Evolutionary conservation across 75 land plant genomes (phyloP).

Genomic region (Adiantum capillusveneris): DNA sequence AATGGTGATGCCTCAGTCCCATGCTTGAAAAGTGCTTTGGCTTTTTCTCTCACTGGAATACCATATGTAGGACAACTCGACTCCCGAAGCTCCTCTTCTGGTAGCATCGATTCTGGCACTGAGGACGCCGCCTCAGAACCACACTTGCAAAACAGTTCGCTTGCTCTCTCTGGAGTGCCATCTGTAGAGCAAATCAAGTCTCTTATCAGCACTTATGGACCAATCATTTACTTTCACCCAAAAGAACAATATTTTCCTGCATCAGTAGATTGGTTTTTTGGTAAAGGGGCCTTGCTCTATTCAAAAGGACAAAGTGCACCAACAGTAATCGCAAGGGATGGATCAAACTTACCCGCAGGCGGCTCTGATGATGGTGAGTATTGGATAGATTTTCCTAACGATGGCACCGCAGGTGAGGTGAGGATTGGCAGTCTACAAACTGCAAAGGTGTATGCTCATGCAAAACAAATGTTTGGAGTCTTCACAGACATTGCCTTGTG

Average conservation of each 20-base stretch:
- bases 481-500: slow-evolving; percentile 65
- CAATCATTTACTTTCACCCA: slow-evolving; percentile 63
- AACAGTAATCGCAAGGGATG: slow-evolving; percentile 23
- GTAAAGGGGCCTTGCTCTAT: slow-evolving; percentile 51
- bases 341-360: slow-evolving; percentile 68
- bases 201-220: slow-evolving; percentile 42
- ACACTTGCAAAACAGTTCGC: slow-evolving; percentile 34
- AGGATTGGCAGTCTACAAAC: slow-evolving; percentile 45
- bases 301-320: slow-evolving; percentile 29
- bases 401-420: slow-evolving; percentile 26
- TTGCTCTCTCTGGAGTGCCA: slow-evolving; percentile 47
- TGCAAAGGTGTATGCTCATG: slow-evolving; percentile 50
- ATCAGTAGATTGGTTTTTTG: slow-evolving; percentile 68
- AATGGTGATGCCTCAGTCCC: too few relatives aligned
- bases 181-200: slow-evolving; percentile 37
- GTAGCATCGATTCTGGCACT: background rate
- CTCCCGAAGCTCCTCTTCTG: slow-evolving; percentile 20
- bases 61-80: too few relatives aligned
- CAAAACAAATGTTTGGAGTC: slow-evolving; percentile 70
- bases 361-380: slow-evolving; percentile 60
- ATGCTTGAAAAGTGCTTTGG: too few relatives aligned
- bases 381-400: slow-evolving; percentile 71
- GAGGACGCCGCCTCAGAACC: slow-evolving; percentile 5
- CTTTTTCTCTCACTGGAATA: too few relatives aligned
- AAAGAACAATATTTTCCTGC: slow-evolving; percentile 62